Conservation (phyloP, 139 green algal genomes). For the Coelastrella sp. region DNA sequence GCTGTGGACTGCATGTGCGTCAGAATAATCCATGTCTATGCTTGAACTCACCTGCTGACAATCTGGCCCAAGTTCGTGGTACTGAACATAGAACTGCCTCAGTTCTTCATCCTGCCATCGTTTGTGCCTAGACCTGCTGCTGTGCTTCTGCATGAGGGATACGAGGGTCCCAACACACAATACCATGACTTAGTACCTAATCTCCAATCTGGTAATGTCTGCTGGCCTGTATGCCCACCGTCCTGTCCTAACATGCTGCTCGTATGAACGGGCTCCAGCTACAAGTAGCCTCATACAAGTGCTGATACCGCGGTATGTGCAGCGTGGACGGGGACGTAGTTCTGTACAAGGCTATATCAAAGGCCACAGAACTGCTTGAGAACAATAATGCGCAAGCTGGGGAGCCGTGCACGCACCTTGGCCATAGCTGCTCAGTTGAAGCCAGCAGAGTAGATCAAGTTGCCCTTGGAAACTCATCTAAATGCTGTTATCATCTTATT, state of each 20-base stretch:
- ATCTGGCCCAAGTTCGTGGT: slow-evolving; percentile 10
- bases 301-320: too few species aligned
- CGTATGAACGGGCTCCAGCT: too few species aligned
- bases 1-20: not conserved
- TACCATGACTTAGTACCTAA: too few species aligned
- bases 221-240: too few species aligned
- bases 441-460: not conserved
- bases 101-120: slow-evolving; percentile 35
- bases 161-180: too few species aligned
- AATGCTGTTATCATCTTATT: not conserved
- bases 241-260: too few species aligned
- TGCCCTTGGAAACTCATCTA: not conserved
- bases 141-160: slow-evolving; percentile 5
- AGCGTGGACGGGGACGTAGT: too few species aligned
- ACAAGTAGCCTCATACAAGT: too few species aligned
- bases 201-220: too few species aligned
- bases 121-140: not conserved
- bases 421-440: not conserved
- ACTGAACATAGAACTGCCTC: slow-evolving; percentile 11
- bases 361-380: too few species aligned
- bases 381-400: not conserved
- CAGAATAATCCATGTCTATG: not conserved
- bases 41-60: not conserved
- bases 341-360: too few species aligned
- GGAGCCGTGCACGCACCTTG: not conserved